phyloP scores from a whole-genome alignment of 169 alveolate species.

The Toxoplasma gondii region DNA sequence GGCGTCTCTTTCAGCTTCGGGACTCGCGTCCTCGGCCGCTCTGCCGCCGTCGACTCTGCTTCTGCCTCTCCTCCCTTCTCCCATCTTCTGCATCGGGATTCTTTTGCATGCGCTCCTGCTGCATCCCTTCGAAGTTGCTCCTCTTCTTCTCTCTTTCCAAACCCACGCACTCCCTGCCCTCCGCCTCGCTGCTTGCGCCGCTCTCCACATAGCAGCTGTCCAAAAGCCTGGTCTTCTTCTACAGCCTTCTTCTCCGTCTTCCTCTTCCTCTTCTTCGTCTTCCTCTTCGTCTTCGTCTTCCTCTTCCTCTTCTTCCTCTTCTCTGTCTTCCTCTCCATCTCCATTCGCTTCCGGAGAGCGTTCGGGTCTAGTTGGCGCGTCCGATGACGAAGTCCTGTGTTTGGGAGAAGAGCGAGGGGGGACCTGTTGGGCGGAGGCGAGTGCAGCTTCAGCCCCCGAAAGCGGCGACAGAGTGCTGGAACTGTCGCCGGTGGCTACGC shows the following conservation, averaged over 20 bases:
- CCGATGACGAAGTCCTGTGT: too few species aligned
- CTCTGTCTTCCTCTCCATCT: neutral
- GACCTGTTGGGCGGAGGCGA: too few species aligned
- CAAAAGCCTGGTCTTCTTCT: neutral
- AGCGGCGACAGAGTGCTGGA: too few species aligned
- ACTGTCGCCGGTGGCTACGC: neutral
- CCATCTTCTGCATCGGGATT: neutral
- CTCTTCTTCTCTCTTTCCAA: neutral
- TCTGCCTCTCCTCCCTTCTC: conserved; percentile 1
- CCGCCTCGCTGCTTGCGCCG: conserved; percentile 15
- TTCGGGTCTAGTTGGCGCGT: too few species aligned
- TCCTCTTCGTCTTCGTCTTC: neutral
- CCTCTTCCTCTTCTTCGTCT: neutral
- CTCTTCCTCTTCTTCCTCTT: neutral
- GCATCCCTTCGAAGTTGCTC: neutral
- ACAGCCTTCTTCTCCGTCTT: neutral
- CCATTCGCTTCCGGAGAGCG: too few species aligned
- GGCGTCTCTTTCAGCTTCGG: neutral
- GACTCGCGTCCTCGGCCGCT: neutral
- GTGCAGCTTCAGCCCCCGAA: too few species aligned
- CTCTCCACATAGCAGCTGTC: neutral
- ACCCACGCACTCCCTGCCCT: conserved; percentile 1
- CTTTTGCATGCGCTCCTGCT: neutral
- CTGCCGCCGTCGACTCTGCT: neutral
- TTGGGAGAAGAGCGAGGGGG: too few species aligned